Base-by-base conservation (phyloP, 2,329 filamentous ascomycete species). In the Paecilomyces fulvus region DNA sequence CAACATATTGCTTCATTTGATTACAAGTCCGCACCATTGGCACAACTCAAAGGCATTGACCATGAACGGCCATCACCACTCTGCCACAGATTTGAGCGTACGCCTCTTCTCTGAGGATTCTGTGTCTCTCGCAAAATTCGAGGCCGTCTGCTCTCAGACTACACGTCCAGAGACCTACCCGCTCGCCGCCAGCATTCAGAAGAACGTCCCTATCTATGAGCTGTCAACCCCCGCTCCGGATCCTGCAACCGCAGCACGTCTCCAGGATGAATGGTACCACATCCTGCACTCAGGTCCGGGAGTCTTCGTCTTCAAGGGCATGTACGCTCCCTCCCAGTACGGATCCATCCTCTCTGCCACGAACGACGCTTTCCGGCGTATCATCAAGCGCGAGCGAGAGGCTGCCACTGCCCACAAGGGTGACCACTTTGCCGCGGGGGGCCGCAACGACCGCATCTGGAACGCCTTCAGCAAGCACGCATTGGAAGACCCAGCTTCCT, bases 401-500 rank as follows among this genome's bases (percentile, higher is more conserved):
- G 61, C 62, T 5, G 51, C 64, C 21, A 66, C 66, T 23, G 52
- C 67, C 1, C 52, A 54, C 51, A 77, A 79, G 53, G 83, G 83
- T 21, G 83, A 86, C 66, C 83, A 86, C 63, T 86, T 86, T 66
- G 81, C 83, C 1, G 69, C 75, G 3, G 73, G 75, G 1, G 79
- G 79, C 21, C 75, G 76, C 23, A 86, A 86, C 64, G 75, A 80
- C 55, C 77, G 84, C 9, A 84, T 86, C 70, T 87, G 83, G 83
- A 86, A 86, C 70, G 83, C 83, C 0, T 83, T 86, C 68, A 78
- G 78, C 59, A 87, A 86, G 64, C 83, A 86, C 63, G 79, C 76
- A 20, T 65, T 80, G 1, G 64, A 70, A 28, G 77, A 83, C 59
- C 78, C 83, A 0, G 49, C 64, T 0, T 81, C 78, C 0, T 86